Evolutionary conservation across 148 eudicot genomes (phyloP), one percentile per base, ranked within the genome.

Genomic region (Polygonum aviculare): DNA sequence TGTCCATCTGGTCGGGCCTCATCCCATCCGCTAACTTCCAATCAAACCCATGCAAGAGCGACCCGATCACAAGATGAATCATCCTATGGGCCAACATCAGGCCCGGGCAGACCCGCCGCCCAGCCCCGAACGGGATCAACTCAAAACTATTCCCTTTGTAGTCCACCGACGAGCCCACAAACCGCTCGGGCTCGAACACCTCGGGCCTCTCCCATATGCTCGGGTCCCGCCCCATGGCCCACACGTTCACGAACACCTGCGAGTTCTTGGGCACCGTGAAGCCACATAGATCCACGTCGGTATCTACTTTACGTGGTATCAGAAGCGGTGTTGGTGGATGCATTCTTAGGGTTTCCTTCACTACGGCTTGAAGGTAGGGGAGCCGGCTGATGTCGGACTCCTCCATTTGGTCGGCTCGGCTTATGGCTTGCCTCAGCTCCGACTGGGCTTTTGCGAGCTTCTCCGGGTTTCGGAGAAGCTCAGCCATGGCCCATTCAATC

Each of bases 201-300:
- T 78, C 72, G 54, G 82, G 83, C 41, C 72, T 71, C 2, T 73
- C 77, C 82, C 85, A 82, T 1, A 77, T 40, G 7, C 78, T 55
- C 5, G 80, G 77, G 52, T 85, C 88, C 69, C 84, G 73, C 26
- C 88, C 88, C 18, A 86, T 86, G 4, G 84, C 83, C 84, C 86
- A 86, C 4, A 78, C 86, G 79, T 86, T 86, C 0, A 86, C 81
- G 21, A 86, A 39, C 35, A 86, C 74, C 70, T 86, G 88, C 1
- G 88, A 79, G 44, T 81, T 78, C 76, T 81, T 79, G 1, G 86
- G 84, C 0, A 83, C 31, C 18, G 81, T 81, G 48, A n/a, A 81
- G 12, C 81, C 84, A 18, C 40, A 77, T 0, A 83, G 54, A 7
- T 50, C 51, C 0, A 75, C 78, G 4, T 86, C 79, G 12, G 78